A percentile compares a stretch with the other conserved stretches of the same genome.
Conservation (phyloP, 225 moss, liverwort and hornwort genomes). For the Antitrichia curtipendula region DNA sequence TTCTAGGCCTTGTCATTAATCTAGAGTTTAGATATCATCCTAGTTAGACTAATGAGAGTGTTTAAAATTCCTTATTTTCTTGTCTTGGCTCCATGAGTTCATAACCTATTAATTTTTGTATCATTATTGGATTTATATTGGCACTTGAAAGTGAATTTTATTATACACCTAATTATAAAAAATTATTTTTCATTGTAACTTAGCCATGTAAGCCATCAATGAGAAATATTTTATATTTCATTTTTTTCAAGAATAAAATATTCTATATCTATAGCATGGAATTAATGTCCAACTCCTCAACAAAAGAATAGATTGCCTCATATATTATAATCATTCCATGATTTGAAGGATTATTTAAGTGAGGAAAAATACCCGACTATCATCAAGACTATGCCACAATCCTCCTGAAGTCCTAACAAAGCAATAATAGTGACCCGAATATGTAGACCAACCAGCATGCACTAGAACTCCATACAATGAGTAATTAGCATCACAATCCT, state of each 20-base stretch:
- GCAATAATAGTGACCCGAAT: background rate
- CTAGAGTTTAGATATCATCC: background rate
- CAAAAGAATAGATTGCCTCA: background rate
- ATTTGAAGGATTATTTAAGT: background rate
- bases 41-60: too few species aligned
- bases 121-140: background rate
- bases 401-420: background rate
- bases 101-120: background rate
- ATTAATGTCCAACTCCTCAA: background rate
- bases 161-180: background rate
- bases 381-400: background rate
- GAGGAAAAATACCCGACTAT: background rate
- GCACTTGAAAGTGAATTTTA: too few species aligned
- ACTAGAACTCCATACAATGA: background rate
- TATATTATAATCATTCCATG: too few species aligned
- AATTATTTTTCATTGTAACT: background rate
- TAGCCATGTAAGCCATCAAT: accelerated
- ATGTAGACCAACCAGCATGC: background rate
- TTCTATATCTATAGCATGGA: background rate
- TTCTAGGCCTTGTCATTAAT: too few species aligned
- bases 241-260: background rate
- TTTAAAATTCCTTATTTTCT: background rate
- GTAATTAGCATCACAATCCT: background rate
- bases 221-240: background rate
- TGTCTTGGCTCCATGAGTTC: accelerated